Conservation (phyloP, 345 rosid species). For the Rhodamnia argentea region DNA sequence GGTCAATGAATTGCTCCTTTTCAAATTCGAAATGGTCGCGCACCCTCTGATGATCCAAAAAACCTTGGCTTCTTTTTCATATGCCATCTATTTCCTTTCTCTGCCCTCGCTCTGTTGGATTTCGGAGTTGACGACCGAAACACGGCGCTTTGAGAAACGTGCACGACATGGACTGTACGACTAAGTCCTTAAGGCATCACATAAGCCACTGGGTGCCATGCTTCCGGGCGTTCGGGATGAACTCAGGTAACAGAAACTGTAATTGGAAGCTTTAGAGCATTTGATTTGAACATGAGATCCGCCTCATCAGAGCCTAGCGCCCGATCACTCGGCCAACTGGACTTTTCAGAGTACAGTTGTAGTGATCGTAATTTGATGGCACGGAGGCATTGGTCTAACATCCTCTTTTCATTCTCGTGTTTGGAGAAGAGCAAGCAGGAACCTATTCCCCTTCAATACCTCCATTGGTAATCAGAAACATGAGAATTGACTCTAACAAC, state of each 20-base stretch:
- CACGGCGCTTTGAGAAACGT: background rate
- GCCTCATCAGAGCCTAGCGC: background rate
- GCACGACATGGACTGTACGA: background rate
- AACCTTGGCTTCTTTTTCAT: background rate
- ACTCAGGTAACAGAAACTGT: background rate
- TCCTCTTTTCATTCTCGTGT: background rate
- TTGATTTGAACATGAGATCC: background rate
- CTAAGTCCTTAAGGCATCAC: background rate
- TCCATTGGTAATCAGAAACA: background rate
- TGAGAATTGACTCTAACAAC: background rate
- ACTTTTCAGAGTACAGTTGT: background rate
- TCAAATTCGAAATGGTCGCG: slow-evolving; percentile 32
- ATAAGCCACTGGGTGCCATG: background rate
- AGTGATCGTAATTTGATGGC: background rate
- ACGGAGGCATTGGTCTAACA: background rate
- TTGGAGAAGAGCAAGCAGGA: background rate
- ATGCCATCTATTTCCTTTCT: background rate
- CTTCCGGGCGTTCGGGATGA: background rate
- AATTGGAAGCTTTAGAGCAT: background rate
- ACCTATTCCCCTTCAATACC: background rate
- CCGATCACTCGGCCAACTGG: background rate
- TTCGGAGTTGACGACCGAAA: background rate
- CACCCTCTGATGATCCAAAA: background rate
- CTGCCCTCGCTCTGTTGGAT: no score
- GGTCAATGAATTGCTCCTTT: slow-evolving; percentile 21